These are phyloP conservation scores for Multifurca ochricompacta DNA, from an alignment of 768 basidiomycete genomes.

Conservation along the genomic window DNA sequence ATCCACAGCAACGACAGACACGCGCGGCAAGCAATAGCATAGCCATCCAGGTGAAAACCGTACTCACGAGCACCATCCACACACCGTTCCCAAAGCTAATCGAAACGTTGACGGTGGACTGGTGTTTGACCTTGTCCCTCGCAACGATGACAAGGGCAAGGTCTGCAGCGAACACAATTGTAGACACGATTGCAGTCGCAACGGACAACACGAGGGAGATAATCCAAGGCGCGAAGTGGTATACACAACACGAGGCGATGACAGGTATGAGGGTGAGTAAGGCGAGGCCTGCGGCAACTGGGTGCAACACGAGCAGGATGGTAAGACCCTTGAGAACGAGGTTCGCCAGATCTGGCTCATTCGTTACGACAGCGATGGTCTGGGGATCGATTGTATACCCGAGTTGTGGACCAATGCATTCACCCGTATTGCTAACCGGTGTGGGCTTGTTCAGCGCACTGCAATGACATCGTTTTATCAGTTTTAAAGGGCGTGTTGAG, in stretches of 20 bases:
- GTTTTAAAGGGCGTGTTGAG: background rate
- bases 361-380: slow-evolving; percentile 35
- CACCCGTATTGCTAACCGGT: slow-evolving; percentile 32
- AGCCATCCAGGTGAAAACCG: slow-evolving; percentile 50
- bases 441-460: slow-evolving; percentile 32
- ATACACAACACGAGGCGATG: slow-evolving; percentile 25
- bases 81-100: slow-evolving; percentile 59
- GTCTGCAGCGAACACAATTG: slow-evolving; percentile 53
- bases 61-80: slow-evolving; percentile 61
- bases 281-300: slow-evolving; percentile 52
- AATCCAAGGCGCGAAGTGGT: slow-evolving; percentile 45
- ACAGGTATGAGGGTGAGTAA: slow-evolving; percentile 41
- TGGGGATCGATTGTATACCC: slow-evolving; percentile 54
- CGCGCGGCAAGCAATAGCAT: slow-evolving; percentile 55
- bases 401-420: slow-evolving; percentile 56
- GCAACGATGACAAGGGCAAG: slow-evolving; percentile 52
- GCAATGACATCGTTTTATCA: background rate
- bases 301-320: slow-evolving; percentile 59
- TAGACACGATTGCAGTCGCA: slow-evolving; percentile 46
- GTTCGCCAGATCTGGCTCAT: slow-evolving; percentile 38
- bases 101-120: slow-evolving; percentile 35
- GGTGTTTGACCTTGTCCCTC: slow-evolving; percentile 33
- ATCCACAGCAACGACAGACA: slow-evolving; percentile 60
- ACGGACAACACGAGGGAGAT: slow-evolving; percentile 51
- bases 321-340: slow-evolving; percentile 40